Conservation (phyloP, 192 early-diverging fungal species). For the Mortierella hygrophila region DNA sequence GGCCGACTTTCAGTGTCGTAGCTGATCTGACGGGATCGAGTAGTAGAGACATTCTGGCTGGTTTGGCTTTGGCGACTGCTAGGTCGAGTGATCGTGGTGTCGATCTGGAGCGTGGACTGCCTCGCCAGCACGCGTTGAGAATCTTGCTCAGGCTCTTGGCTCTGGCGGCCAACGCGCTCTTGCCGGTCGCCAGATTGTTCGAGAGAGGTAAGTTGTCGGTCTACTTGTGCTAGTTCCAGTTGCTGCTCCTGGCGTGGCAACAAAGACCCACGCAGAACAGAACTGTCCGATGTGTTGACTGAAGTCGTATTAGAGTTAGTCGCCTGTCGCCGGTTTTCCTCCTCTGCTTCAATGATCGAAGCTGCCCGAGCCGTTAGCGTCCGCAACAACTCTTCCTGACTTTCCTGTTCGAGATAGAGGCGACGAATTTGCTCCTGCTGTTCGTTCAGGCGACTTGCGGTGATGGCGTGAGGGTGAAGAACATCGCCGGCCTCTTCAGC, state of each 20-base stretch:
- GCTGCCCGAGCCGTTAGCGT: slow-evolving; percentile 39
- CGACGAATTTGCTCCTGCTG: slow-evolving; percentile 46
- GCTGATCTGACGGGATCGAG: slow-evolving; percentile 12
- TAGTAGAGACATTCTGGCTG: background rate
- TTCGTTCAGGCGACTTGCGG: slow-evolving; percentile 13
- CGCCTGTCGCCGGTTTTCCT: slow-evolving; percentile 3
- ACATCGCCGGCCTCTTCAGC: background rate
- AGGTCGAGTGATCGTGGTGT: slow-evolving; percentile 24
- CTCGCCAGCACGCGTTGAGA: background rate
- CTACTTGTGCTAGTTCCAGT: background rate
- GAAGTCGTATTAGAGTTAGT: background rate
- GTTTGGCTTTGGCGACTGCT: slow-evolving; percentile 21
- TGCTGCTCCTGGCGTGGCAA: background rate
- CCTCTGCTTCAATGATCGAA: slow-evolving; percentile 24
- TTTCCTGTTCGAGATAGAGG: slow-evolving; percentile 41
- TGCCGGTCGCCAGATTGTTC: background rate
- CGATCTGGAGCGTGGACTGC: slow-evolving; percentile 40
- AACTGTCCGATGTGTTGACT: background rate
- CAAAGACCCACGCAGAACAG: background rate
- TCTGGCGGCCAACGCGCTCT: background rate
- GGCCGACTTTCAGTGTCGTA: background rate
- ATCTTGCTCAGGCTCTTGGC: background rate
- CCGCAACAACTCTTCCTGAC: slow-evolving; percentile 37
- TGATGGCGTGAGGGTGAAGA: slow-evolving; percentile 1
- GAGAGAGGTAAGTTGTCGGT: background rate